Conservation (phyloP, 805 yeast species). For the Saccharomyces paradoxus region DNA sequence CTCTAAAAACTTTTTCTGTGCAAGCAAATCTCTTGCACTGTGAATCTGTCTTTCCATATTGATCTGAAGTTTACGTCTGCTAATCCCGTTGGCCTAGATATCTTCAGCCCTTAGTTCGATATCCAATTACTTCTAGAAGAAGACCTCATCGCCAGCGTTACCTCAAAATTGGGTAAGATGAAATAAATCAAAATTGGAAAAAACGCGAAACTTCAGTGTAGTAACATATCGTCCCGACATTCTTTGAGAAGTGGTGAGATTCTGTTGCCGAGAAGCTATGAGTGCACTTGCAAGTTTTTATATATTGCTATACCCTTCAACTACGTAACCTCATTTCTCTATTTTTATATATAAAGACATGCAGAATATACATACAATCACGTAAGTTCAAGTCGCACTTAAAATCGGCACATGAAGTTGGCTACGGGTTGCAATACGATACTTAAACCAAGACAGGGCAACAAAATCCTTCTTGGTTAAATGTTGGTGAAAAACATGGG, state of each 20-base stretch:
- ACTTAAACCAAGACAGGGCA: background rate
- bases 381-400: background rate
- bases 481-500: background rate
- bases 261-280: background rate
- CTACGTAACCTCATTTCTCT: background rate
- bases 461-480: background rate
- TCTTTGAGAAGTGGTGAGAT: background rate
- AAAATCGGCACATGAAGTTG: background rate
- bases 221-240: background rate
- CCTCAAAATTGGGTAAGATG: background rate
- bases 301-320: background rate
- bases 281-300: background rate
- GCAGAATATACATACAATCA: background rate
- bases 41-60: background rate
- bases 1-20: slow-evolving; percentile 30
- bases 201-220: background rate
- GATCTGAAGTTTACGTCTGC: background rate
- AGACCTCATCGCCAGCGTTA: background rate
- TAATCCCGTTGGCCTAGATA: background rate
- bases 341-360: background rate
- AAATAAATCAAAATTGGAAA: background rate
- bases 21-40: background rate
- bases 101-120: background rate
- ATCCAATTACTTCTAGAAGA: background rate
- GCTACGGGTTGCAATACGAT: background rate